phyloP scores from a whole-genome alignment of 495 filamentous ascomycete species.

The Cryomyces antarcticus region DNA sequence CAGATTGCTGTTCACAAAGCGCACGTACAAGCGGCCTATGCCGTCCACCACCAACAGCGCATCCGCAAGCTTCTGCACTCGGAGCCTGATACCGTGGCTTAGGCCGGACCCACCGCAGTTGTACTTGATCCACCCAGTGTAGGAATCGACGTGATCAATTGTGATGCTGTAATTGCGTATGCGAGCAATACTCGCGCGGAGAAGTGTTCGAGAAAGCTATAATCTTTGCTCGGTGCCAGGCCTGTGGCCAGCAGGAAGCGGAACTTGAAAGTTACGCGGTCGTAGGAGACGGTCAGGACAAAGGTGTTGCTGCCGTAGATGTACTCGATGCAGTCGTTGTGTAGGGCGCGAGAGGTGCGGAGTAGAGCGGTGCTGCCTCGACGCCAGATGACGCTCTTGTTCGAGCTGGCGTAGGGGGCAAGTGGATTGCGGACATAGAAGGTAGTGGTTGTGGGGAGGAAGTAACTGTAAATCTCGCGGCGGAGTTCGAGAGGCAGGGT shows the following conservation, averaged over 20 bases:
- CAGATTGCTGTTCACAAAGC: too few relatives aligned
- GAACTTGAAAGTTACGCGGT: conserved; percentile 22
- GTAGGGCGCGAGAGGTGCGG: conserved; percentile 11
- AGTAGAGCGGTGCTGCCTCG: conserved; percentile 15
- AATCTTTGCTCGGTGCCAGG: conserved; percentile 14
- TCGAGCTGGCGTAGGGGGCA: not conserved
- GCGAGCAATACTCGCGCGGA: conserved; percentile 13
- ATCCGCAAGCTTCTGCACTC: conserved; percentile 6
- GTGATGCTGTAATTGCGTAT: conserved; percentile 20
- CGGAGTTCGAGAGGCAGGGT: conserved; percentile 20
- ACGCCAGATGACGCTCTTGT: conserved; percentile 15
- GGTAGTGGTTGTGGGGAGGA: conserved; percentile 11
- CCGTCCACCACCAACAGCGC: not conserved
- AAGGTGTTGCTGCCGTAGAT: conserved; percentile 23
- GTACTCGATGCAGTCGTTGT: conserved; percentile 16
- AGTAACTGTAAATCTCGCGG: conserved; percentile 16
- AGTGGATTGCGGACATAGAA: conserved; percentile 3
- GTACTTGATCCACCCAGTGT: conserved; percentile 24
- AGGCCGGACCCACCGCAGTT: conserved; percentile 19
- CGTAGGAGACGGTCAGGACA: conserved; percentile 28
- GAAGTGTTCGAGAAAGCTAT: conserved; percentile 16
- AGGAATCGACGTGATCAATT: conserved; percentile 20
- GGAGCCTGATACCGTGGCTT: conserved; percentile 11
- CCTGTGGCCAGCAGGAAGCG: conserved; percentile 16
- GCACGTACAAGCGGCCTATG: too few relatives aligned